These are phyloP conservation scores for Syncephalastrum contaminatum DNA, from an alignment of 371 early-diverging fungal species.

Conservation along the genomic window DNA sequence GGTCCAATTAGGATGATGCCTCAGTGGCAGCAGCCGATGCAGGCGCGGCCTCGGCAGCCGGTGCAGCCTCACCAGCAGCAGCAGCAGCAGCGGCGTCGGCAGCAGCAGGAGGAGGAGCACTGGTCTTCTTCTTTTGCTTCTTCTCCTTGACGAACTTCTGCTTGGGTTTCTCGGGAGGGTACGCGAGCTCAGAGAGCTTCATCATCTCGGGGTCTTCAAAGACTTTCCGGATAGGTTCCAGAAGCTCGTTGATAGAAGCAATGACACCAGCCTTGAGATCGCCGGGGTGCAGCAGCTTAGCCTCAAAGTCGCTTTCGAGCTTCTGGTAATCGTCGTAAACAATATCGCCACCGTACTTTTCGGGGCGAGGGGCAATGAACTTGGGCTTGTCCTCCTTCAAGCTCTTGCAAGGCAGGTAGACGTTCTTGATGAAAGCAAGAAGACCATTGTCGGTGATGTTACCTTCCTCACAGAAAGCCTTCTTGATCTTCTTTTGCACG, in stretches of 20 bases:
- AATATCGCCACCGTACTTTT: slow-evolving; percentile 88
- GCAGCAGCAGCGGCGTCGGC: too few relatives aligned
- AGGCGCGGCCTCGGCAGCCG: too few relatives aligned
- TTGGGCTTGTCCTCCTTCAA: slow-evolving; percentile 54
- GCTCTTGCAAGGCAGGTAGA: slow-evolving; percentile 86
- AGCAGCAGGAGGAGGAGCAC: too few relatives aligned
- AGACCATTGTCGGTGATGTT: slow-evolving; percentile 95
- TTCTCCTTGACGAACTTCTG: slow-evolving; percentile 20
- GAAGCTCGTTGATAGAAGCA: slow-evolving; percentile 81
- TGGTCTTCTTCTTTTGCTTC: slow-evolving; percentile 14
- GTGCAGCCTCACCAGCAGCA: too few relatives aligned
- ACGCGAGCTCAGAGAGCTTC: slow-evolving; percentile 65
- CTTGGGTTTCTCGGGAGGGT: slow-evolving; percentile 55
- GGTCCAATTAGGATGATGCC: too few relatives aligned
- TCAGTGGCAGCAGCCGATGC: too few relatives aligned
- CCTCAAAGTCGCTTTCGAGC: slow-evolving; percentile 87
- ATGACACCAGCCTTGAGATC: slow-evolving; percentile 95
- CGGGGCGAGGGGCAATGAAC: slow-evolving; percentile 77
- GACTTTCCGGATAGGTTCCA: slow-evolving; percentile 90
- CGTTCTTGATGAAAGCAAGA: slow-evolving; percentile 86
- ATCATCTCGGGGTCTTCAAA: slow-evolving; percentile 68
- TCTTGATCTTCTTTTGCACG: slow-evolving; percentile 92
- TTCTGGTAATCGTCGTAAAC: slow-evolving; percentile 70
- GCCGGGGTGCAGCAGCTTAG: slow-evolving; percentile 92
- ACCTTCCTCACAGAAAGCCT: slow-evolving; percentile 99